Evolutionary conservation across 2,329 filamentous ascomycete species (phyloP).

Genomic region (Cladobotryum protrusum): DNA sequence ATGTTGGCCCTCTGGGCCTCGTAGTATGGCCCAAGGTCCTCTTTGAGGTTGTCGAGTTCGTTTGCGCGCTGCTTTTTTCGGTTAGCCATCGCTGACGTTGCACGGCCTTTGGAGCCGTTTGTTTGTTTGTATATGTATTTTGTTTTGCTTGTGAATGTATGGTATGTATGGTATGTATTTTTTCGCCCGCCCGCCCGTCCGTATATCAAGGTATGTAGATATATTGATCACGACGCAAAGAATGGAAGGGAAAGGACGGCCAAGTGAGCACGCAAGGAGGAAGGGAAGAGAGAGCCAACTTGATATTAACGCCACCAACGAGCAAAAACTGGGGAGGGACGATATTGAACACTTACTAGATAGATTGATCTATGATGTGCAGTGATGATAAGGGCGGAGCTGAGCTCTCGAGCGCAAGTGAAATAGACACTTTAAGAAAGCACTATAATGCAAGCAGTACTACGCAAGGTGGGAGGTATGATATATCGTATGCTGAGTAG

Average conservation of each 20-base stretch:
- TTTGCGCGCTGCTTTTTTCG: constrained; percentile 25
- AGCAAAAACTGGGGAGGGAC: constrained; percentile 5
- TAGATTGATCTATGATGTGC: too few relatives aligned
- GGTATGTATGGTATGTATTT: too few relatives aligned
- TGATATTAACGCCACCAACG: constrained; percentile 11
- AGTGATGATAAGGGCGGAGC: too few relatives aligned
- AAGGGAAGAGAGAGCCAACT: constrained; percentile 14
- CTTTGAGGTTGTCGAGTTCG: constrained; percentile 28
- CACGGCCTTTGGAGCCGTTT: background rate
- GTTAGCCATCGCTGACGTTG: constrained; percentile 25
- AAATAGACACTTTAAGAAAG: too few relatives aligned
- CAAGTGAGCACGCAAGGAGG: background rate
- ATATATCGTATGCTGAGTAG: too few relatives aligned
- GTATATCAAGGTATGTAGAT: constrained; percentile 1
- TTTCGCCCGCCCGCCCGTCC: constrained; percentile 8
- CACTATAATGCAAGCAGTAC: too few relatives aligned
- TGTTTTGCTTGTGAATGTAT: too few relatives aligned
- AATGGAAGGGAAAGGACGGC: background rate
- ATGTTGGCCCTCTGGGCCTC: constrained; percentile 24
- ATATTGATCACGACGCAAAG: background rate
- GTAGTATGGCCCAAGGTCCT: constrained; percentile 30
- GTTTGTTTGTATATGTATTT: too few relatives aligned
- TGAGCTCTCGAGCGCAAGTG: too few relatives aligned
- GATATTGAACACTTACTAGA: too few relatives aligned
- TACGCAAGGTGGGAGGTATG: too few relatives aligned